phyloP scores from a whole-genome alignment of 139 green algal species.

The Chlamydomonas sphaeroides region DNA sequence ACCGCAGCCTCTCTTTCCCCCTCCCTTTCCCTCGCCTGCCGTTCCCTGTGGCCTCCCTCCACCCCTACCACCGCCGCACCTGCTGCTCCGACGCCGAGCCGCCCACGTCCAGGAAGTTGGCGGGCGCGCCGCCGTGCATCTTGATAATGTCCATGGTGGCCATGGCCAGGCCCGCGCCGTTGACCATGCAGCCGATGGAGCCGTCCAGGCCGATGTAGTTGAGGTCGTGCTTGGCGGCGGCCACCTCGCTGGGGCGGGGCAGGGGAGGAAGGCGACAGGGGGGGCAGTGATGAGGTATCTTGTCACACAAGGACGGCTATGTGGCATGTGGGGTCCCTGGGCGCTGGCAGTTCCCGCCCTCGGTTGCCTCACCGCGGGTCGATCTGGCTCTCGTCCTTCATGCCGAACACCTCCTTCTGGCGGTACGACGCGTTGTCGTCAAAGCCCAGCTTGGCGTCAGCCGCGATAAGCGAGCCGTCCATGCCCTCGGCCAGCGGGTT shows the following conservation, averaged over 20 bases:
- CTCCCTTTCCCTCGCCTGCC: too few species aligned
- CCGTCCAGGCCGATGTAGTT: constrained; percentile 99
- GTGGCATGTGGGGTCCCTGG: too few species aligned
- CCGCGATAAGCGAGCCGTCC: constrained; percentile 86
- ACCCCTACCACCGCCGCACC: constrained; percentile 51
- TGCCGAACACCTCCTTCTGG: constrained; percentile 94
- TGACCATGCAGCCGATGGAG: constrained; percentile 96
- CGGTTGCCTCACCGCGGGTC: constrained; percentile 78
- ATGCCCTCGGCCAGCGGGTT: constrained; percentile 94
- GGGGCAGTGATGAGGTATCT: background rate
- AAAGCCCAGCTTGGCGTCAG: constrained; percentile 99
- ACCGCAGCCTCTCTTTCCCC: too few species aligned
- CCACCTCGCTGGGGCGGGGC: constrained; percentile 77
- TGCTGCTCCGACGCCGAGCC: constrained; percentile 93
- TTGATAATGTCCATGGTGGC: constrained; percentile 99
- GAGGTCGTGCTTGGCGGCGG: constrained; percentile 91
- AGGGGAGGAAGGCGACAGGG: background rate
- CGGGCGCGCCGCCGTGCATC: constrained; percentile 89
- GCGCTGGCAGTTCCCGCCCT: too few species aligned
- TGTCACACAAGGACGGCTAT: too few species aligned
- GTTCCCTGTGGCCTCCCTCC: too few species aligned
- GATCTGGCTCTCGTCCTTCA: constrained; percentile 89
- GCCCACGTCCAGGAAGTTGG: constrained; percentile 99
- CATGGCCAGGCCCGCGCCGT: constrained; percentile 98
- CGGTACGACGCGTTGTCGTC: constrained; percentile 97